Evolutionary conservation across 495 filamentous ascomycete species (phyloP).

Genomic region (Cudoniella acicularis): DNA sequence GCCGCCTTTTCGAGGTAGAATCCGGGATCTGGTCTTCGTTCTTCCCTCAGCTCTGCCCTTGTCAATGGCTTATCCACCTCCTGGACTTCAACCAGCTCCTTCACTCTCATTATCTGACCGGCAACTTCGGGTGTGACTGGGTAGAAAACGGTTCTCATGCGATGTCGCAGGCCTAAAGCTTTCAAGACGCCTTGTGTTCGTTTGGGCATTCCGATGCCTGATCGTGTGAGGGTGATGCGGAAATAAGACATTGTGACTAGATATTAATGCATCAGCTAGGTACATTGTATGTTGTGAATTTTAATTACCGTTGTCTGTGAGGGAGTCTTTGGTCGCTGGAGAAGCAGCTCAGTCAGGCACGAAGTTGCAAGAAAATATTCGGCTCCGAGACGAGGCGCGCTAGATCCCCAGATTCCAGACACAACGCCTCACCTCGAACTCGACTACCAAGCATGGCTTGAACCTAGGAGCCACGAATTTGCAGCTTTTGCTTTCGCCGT

Average conservation of each 20-base stretch:
- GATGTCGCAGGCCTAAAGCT: conserved; percentile 84
- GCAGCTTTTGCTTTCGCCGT: conserved; percentile 7
- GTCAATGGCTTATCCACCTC: conserved; percentile 74
- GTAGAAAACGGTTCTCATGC: conserved; percentile 88
- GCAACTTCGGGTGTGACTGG: conserved; percentile 78
- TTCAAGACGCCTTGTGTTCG: conserved; percentile 79
- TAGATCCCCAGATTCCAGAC: background rate
- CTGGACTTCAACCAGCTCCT: conserved; percentile 84
- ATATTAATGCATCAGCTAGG: background rate
- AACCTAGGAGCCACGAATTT: background rate
- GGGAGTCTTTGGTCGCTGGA: background rate
- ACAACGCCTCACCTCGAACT: conserved; percentile 4
- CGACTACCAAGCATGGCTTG: conserved; percentile 15
- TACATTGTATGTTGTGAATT: background rate
- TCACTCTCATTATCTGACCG: conserved; percentile 96
- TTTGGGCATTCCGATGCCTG: conserved; percentile 84
- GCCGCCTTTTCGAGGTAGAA: conserved; percentile 77
- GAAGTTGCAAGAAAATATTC: conserved; percentile 10
- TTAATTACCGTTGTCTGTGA: conserved; percentile 11
- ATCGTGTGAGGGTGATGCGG: conserved; percentile 90
- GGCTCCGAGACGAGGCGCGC: background rate
- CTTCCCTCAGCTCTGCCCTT: conserved; percentile 66
- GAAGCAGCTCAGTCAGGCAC: background rate
- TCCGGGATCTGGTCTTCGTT: conserved; percentile 76
- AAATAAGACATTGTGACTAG: conserved; percentile 75